Base-by-base conservation (phyloP, 257 asterid species). In the Scutellaria minor region DNA sequence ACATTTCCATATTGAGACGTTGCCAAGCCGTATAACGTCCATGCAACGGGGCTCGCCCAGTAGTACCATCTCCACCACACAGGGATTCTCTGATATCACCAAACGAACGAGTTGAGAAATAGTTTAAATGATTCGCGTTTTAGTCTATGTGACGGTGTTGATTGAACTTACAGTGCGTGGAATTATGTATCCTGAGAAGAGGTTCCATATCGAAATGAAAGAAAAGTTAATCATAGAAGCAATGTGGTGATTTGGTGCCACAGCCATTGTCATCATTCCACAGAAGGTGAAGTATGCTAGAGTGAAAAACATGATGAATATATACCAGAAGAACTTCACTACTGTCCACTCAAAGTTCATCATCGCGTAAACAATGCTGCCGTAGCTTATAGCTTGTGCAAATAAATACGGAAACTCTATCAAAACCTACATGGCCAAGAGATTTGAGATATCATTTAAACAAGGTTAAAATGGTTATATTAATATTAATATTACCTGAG, bases 41-140 rank as follows among this genome's bases (percentile, higher is more conserved):
- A 86, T 0, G 92, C 47, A 7, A 81, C 68, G 1, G 89, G 92
- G 37, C 61, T 61, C 7, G 52, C 82, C 92, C 89, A 80, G 70
- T 77, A 77, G 64, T 69, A 80, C 92, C 92, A 86, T 78, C 85
- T 84, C 92, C 92, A 86, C 91, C 87, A 86, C 64, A 83, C 66
- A 0, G 91, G 88, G 18, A 81, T 81, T 6, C 81, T 64, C 88
- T 83, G 78, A 37, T 46, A 42, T 42, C 13, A 47, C 41, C 56
- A 51, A 7, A 58, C 5, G 27, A 27, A 66, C 4, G 20, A 56
- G 11, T 70, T 8, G 10, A 1, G 11, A 24, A 70, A 13, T 2
- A 45, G 9, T 45, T 9, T 4, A 7, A 44, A 44, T 4, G 4
- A 0, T 53, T 6, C 22, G 3, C 13, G 14, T 62, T 40, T 7